Base-by-base conservation (phyloP, 2,329 filamentous ascomycete genomes). In the Fusarium ambrosium region DNA sequence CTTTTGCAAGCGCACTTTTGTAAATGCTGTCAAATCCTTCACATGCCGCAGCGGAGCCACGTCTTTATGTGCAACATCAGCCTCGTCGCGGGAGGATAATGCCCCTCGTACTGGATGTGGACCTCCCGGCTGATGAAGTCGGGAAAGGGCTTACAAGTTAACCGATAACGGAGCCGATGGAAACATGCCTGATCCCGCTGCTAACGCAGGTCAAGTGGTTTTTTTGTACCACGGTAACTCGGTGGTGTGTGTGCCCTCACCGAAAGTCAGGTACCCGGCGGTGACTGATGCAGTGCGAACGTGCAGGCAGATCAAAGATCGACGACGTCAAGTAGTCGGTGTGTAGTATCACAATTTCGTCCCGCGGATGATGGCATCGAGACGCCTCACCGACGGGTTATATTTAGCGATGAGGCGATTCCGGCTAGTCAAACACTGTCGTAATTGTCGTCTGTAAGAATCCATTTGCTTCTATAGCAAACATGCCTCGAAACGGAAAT, bases 111-210 rank as follows among this genome's bases (percentile, higher is more conserved):
- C 63, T 24, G n/a, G 13, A 22, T 56, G 36, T 45, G 29, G 24
- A 55, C 29, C 11, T 61, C 64, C 58, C 48, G 22, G 51, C 51
- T 45, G 51, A n/a, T 20, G n/a, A 24, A 14, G 9, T 36, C 18
- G 20, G 18, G 34, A 29, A 29, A 37, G 11, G 22, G 16, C 51
- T 39, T 32, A 27, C 18, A 55, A 55, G 18, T 32, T 20, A n/a
- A 24, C 68, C 68, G 61, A 74, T 63, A 36, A 29, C 67, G 71
- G 67, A 67, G 67, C 56, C 71, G 37, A 71, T 74, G n/a, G 51
- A 32, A n/a, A 59, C 36, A 74, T 66, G 69, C 41, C 11, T 29
- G 18, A 62, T 65, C 37, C 56, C 24, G 43, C 39, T 55, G 56
- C 27, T 22, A 61, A 48, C 37, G 41, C 27, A 59, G 45, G 64